phyloP scores from a whole-genome alignment of 371 early-diverging fungal genomes.

The Racocetra persica region DNA sequence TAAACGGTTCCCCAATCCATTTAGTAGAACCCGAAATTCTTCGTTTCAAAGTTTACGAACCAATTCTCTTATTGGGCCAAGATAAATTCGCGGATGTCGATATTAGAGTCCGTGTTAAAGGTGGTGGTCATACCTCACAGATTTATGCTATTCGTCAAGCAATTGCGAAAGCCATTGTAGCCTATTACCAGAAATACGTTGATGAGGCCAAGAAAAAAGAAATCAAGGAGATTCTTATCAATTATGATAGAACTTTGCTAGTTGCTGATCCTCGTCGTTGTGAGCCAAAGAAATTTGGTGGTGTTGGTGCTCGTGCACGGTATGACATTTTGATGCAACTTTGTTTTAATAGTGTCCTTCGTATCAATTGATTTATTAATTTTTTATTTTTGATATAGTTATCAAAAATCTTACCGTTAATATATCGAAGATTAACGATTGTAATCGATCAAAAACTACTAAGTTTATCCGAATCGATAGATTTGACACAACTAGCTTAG shows the following conservation, averaged over 20 bases:
- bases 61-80: conserved; percentile 96
- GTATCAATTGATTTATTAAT: neutral
- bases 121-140: conserved; percentile 98
- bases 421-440: conserved; percentile 1
- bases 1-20: conserved; percentile 98
- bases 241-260: conserved; percentile 98
- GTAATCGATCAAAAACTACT: conserved; percentile 38
- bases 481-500: no score
- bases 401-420: conserved; percentile 98
- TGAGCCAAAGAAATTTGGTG: conserved; percentile 99
- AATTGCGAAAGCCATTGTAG: conserved; percentile 98
- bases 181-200: conserved; percentile 98
- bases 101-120: conserved; percentile 97
- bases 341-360: neutral
- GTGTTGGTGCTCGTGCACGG: conserved; percentile 99
- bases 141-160: conserved; percentile 99
- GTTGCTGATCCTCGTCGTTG: conserved; percentile 99
- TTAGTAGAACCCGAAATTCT: conserved; percentile 97
- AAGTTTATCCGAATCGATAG: neutral
- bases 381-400: conserved; percentile 50
- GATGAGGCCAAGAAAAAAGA: conserved; percentile 99
- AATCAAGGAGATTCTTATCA: conserved; percentile 94
- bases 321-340: conserved; percentile 46
- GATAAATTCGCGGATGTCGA: conserved; percentile 96
- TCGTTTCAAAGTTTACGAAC: conserved; percentile 98